phyloP scores from a whole-genome alignment of 306 rosid genomes.

The Clitoria ternatea region DNA sequence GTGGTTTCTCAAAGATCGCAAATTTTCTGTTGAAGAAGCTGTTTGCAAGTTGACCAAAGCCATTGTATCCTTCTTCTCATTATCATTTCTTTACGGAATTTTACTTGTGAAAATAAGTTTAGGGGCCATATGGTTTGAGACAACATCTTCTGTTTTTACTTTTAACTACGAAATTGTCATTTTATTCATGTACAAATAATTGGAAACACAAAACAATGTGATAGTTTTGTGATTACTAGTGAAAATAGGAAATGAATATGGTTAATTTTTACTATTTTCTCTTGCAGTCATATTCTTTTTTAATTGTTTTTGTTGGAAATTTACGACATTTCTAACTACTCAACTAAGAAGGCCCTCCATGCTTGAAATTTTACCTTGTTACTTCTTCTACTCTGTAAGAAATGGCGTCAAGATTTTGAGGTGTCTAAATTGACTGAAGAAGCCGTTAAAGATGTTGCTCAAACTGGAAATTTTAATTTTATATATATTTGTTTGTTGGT shows the following conservation, averaged over 20 bases:
- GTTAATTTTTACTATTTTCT: too few species aligned
- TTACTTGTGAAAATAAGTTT: too few species aligned
- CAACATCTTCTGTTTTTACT: too few species aligned
- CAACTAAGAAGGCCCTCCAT: neutral
- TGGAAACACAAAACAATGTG: too few species aligned
- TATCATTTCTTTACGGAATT: neutral
- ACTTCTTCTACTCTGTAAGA: conserved; percentile 49
- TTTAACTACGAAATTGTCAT: too few species aligned
- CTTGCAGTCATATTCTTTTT: too few species aligned
- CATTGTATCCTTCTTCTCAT: conserved; percentile 61
- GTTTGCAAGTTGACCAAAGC: conserved; percentile 69
- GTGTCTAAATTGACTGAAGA: conserved; percentile 72
- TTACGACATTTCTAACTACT: neutral
- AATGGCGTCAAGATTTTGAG: conserved; percentile 90
- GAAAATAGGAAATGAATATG: too few species aligned
- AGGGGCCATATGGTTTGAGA: too few species aligned
- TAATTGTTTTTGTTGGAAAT: too few species aligned
- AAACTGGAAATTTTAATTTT: conserved; percentile 94
- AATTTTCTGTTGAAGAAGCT: conserved; percentile 62
- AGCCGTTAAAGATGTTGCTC: conserved; percentile 50
- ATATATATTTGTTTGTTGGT: too few species aligned
- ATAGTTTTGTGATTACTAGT: too few species aligned
- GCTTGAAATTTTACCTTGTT: neutral
- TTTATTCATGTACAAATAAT: too few species aligned
- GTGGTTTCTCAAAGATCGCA: conserved; percentile 92